These are phyloP conservation scores for Arthrobotrys sphaeroides DNA, from an alignment of 2,329 filamentous ascomycete species.

Conservation along the genomic window DNA sequence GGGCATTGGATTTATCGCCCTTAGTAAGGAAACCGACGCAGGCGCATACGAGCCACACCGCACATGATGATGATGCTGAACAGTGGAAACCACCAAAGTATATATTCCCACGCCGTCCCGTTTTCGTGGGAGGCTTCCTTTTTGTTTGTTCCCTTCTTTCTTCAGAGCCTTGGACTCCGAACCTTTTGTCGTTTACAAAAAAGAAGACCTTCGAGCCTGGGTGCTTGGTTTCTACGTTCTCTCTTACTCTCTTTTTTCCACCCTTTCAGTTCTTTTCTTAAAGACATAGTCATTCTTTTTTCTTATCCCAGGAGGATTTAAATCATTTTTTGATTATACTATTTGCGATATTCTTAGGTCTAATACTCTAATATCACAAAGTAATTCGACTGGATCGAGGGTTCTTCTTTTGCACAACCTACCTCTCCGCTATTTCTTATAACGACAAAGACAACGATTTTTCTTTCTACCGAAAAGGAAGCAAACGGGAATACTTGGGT, in stretches of 20 bases:
- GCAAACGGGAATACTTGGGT: constrained; percentile 9
- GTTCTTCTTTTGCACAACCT: background rate
- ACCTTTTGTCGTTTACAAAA: constrained; percentile 24
- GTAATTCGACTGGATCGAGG: constrained; percentile 52
- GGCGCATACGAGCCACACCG: too few species aligned
- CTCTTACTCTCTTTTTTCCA: constrained; percentile 12
- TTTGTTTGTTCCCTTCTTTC: constrained; percentile 12
- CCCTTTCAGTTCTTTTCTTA: constrained; percentile 21
- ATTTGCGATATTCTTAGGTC: constrained; percentile 20
- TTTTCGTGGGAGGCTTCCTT: constrained; percentile 4
- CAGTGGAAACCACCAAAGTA: too few species aligned
- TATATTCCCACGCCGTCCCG: constrained; percentile 14
- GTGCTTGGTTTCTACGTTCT: constrained; percentile 48
- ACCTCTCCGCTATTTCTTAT: background rate
- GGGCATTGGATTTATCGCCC: background rate
- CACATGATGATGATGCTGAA: too few species aligned
- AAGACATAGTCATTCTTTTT: constrained; percentile 26
- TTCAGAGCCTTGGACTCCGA: constrained; percentile 48
- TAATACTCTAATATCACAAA: constrained; percentile 42
- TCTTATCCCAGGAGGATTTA: constrained; percentile 56
- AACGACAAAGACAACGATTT: constrained; percentile 2
- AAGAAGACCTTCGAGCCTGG: constrained; percentile 48
- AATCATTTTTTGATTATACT: constrained; percentile 26
- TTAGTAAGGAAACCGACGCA: background rate
- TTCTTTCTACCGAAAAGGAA: background rate